Base-by-base conservation (phyloP, 2,329 filamentous ascomycete species). In the Basipetospora chlamydospora region DNA sequence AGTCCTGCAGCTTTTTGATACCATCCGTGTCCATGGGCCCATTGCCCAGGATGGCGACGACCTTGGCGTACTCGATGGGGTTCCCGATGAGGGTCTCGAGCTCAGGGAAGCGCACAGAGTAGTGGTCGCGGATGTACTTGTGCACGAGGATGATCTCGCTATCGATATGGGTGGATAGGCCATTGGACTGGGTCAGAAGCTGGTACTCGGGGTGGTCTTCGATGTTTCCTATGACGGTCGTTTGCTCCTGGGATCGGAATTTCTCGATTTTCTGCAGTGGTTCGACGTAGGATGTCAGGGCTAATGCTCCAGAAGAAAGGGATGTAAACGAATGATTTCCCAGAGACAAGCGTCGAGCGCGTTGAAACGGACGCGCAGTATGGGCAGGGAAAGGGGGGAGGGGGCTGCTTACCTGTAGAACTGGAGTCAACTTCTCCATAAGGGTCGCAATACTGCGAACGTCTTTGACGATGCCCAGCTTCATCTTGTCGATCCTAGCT, bases 51-150 rank as follows among this genome's bases (percentile, higher is more conserved):
- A 96, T 92, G 3, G 84, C 78, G 7, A 96, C 90, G 0, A 90
- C 84, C 61, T 93, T 94, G 20, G 88, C 86, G 59, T 95, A 98
- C 53, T 95, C 85, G 35, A 96, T 69, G 2, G 90, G 86, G 49
- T 88, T 94, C 39, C 83, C 85, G 41, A 98, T 80, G 23, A 98
- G 72, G 15, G 71, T 71, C 56, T 98, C 90, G 28, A 98, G 72
- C 57, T 95, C 88, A 0, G 90, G 88, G 50, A 96, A 98, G 42
- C 88, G 76, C 13, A 81, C 70, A 8, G 87, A 94, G 61, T 98
- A 98, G 58, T 95, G 85, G 50, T 98, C 90, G 50, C 88, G 76
- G 41, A 95, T 85, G 56, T 85, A 92, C 60, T 98, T 98, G 66
- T 98, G 90, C 16, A 96, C 83, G 6, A 90, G 71, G 23, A 82